Evolutionary conservation across 331 rosid genomes (phyloP), one percentile per base, ranked within the genome.

Genomic region (Acacia concinna): DNA sequence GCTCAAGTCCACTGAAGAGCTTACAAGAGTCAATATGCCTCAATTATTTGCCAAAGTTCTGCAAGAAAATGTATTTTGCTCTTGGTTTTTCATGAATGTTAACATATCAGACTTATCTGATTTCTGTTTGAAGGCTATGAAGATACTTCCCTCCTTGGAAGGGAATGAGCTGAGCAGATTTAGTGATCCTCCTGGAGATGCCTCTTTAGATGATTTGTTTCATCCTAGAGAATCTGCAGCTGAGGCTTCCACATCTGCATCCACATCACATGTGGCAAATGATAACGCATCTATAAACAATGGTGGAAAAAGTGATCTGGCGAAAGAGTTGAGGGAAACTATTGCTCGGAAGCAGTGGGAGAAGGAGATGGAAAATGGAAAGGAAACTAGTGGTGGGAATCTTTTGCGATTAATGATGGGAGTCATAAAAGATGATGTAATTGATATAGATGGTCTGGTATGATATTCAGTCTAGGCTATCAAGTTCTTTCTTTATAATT

Each of bases 151-250:
- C 78, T 38, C 85, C 66, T 52, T 75, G 70, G 98, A 88, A 77
- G 98, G 92, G 67, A 87, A 91, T 89, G 99, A 89, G 82, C 86
- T 96, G 66, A 96, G 98, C 87, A 90, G 90, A 78, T 96, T 96
- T 85, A 96, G 98, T 79, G 99, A 96, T 84, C 90, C 97, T 77
- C 99, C 99, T 32, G 98, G 99, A 82, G 99, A 96, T 90, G 97
- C 98, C 17, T 93, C 90, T 78, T 87, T 96, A 84, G 98, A 96
- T 78, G 99, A 96, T 89, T 81, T 96, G 81, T 96, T 96, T 88
- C 96, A 84, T 74, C 94, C 88, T 8, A 94, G 87, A 66, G 94
- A 89, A 79, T 87, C 72, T 54, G 89, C 83, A 30, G 82, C 86
- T 44, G 97, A 87, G 87, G 94, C 99, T n/a, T 96, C 99, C 77